Percentiles rank a stretch among this genome's conserved stretches.
phyloP scores from a whole-genome alignment of 495 filamentous ascomycete genomes.

The Penicillium riverlandense region DNA sequence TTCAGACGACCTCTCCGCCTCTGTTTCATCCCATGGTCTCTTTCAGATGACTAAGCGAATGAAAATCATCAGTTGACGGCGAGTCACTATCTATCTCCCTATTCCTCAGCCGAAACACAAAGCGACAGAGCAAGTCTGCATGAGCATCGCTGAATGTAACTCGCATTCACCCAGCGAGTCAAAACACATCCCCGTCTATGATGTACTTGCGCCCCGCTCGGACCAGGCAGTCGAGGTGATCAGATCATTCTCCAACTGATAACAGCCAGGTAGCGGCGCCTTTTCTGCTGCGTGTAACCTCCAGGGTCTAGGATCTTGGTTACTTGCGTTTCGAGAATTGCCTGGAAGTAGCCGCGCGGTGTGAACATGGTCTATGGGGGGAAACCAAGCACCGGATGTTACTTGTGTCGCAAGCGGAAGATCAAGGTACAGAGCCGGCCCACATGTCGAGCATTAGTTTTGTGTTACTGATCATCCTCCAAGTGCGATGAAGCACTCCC shows the following conservation, averaged over 20 bases:
- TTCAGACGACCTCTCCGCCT: no score
- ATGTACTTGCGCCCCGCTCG: constrained; percentile 7
- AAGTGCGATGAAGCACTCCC: constrained; percentile 41
- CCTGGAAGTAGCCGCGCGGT: not conserved
- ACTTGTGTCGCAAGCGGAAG: constrained; percentile 41
- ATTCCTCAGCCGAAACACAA: no score
- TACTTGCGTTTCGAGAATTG: not conserved
- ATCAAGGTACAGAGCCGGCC: constrained; percentile 33
- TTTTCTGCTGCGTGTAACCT: no score
- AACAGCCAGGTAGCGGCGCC: no score
- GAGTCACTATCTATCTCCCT: no score
- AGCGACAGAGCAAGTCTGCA: no score
- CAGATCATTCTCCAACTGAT: not conserved
- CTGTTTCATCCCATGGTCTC: no score
- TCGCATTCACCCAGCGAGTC: no score
- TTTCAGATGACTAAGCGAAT: no score
- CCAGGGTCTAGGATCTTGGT: no score
- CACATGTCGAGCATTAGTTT: not conserved
- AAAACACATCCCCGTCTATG: not conserved
- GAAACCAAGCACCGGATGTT: constrained; percentile 40
- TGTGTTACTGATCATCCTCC: not conserved
- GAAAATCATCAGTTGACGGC: no score
- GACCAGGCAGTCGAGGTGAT: constrained; percentile 16
- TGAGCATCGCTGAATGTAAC: no score
- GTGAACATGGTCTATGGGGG: constrained; percentile 40